phyloP scores from a whole-genome alignment of 164 flowering plant species.

The Echeveria elegans region DNA sequence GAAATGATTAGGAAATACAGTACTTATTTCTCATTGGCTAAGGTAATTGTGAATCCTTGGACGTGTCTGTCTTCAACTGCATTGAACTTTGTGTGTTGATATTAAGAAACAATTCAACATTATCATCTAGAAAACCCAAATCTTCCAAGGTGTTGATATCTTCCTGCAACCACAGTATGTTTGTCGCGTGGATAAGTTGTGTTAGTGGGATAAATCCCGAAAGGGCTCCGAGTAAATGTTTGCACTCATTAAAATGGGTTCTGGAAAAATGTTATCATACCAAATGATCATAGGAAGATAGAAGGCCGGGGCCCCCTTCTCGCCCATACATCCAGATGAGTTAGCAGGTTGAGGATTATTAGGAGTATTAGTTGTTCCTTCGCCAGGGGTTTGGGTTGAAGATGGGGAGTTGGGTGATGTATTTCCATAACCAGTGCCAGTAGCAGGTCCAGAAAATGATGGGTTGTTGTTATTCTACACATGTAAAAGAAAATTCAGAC shows the following conservation, averaged over 20 bases:
- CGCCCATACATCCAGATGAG: conserved; percentile 63
- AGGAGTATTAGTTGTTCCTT: conserved; percentile 44
- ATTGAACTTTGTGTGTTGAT: conserved; percentile 59
- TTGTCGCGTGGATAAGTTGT: background rate
- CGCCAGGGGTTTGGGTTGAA: conserved; percentile 80
- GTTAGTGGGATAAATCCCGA: background rate
- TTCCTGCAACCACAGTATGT: conserved; percentile 46
- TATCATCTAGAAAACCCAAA: conserved; percentile 75
- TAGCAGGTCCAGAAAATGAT: too few relatives aligned
- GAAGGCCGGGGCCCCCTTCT: conserved; percentile 68
- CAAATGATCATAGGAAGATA: conserved; percentile 80
- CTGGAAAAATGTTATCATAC: conserved; percentile 27
- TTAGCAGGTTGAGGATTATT: conserved; percentile 47
- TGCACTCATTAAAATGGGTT: too few relatives aligned
- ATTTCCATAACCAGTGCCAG: too few relatives aligned
- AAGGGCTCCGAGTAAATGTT: background rate
- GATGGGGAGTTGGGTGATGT: conserved; percentile 73
- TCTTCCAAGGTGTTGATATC: conserved; percentile 85
- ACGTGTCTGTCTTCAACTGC: conserved; percentile 59
- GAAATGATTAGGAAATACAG: too few relatives aligned
- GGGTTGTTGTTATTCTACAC: too few relatives aligned
- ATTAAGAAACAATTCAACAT: conserved; percentile 74
- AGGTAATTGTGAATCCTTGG: conserved; percentile 42
- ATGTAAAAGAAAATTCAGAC: too few relatives aligned
- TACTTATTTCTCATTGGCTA: background rate